Evolutionary conservation across 2,329 filamentous ascomycete species (phyloP), one percentile per base, ranked within the genome.

Genomic region (Cytospora piceae): DNA sequence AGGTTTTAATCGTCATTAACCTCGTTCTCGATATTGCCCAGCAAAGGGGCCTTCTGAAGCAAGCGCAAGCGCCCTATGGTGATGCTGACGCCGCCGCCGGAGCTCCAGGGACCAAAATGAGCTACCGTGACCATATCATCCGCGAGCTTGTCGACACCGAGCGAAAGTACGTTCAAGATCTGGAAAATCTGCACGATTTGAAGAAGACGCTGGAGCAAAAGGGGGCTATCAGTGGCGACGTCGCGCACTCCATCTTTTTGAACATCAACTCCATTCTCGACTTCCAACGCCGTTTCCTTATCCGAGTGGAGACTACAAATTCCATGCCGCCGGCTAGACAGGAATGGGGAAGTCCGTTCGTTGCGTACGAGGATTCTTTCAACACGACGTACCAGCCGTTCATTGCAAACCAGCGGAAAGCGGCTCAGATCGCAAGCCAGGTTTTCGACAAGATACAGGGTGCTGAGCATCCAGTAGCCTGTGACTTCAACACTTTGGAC

Each of bases 261-360:
- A 99, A 99, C 78, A 88, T 98, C 74, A 97, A 98, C 75, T 88
- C 91, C 34, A 91, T 99, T 57, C 85, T 99, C 61, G 95, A 99
- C 77, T 97, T 97, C 75, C 94, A 98, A 75, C 90, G 96, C 69
- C 88, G 94, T 32, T 98, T 99, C 73, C 82, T 99, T 57, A 98
- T 99, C 73, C 90, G 93, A 63, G 92, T 99, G 69, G 95, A 99
- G 79, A 96, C 96, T 32, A 96, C 94, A 46, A 97, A 98, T 73
- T 93, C 92, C 4, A 87, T 93, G 78, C 85, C 92, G 0, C 84
- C 90, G 68, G 80, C 85, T 4, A 83, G 87, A 68, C 95, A 99
- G 76, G 91, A 94, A 75, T 99, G 95, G 95, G 95, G 95, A n/a
- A 84, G 88, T n/a, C 87, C 96, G 0, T 98, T 98, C 74, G 85